Base-by-base conservation (phyloP, 148 eudicot genomes). In the Tetragonia tetragonoides region DNA sequence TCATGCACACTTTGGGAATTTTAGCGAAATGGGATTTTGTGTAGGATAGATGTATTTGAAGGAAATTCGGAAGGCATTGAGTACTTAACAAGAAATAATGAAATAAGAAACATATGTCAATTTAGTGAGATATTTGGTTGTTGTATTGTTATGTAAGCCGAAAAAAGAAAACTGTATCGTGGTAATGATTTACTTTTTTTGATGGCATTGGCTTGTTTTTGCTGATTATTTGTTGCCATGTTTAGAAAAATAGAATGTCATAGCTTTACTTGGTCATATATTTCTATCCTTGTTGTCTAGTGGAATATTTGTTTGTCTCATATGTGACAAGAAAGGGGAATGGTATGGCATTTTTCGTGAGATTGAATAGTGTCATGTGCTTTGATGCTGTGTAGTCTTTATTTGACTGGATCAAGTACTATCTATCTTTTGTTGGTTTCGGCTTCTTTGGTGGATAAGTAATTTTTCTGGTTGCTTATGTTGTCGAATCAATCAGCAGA, bases 401-500 rank as follows among this genome's bases (percentile, higher is more conserved):
- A 24, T 56, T 51, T 39, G 38, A 3, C 49, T 79, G 56, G 53
- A 20, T 47, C 28, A 23, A 63, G 70, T 11, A 49, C 59, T n/a
- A 17, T 79, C 24, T 28, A 1, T 39, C 5, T 49, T 65, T 21
- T 6, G 16, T 51, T 75, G 64, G 63, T 51, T 62, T 40, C 49
- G 10, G 21, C 17, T 61, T 42, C 8, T 66, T 72, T 15, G 14
- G 41, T 64, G 34, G 24, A 60, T 10, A 40, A 54, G 76, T 77
- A 49, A 61, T 67, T 61, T 49, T 8, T 34, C 62, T 74, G 42
- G 41, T 66, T 78, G 73, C 75, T 40, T 61, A 68, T 79, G 46
- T 40, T 41, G 76, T 78, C 20, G 28, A 20, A 12, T 74, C n/a
- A 72, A 70, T 73, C 75, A 72, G 81, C 94, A 93, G 97, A 93